Evolutionary conservation across 208 protist genomes (phyloP), one percentile per base, ranked within the genome.

Genomic region (Spongospora subterranea): DNA sequence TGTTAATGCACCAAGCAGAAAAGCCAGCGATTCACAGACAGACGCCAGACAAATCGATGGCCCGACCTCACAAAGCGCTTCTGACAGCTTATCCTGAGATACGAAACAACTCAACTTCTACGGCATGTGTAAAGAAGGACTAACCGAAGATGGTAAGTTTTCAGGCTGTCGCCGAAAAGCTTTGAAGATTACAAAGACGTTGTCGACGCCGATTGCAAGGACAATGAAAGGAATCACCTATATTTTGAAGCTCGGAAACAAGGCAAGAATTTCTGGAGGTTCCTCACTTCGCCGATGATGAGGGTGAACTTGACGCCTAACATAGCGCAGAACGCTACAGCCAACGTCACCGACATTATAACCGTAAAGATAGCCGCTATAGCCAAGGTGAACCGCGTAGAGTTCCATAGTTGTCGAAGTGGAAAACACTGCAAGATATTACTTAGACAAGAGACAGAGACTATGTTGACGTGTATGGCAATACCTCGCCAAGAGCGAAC

Each of bases 271-370:
- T 24, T 29, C 50, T 6, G 6, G 6, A 60, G 50, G 24, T 60
- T 60, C n/a, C n/a, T n/a, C n/a, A 60, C 50, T 13, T 82, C 71
- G 71, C 71, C n/a, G n/a, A 82, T 82, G 71, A 82, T 82, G 71
- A 82, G 71, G 13, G 71, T 82, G 17, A 82, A 40, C 35, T 82
- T 43, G 71, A 82, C n/a, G 6, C 71, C 71, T 20, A 13, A 6
- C 13, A 82, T 39, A 6, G 71, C 71, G 71, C 71, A 82, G 35
- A 82, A 6, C 35, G 35, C 40, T 6, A 6, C 6, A 43, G 71
- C 71, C 13, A n/a, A 6, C 6, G 35, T n/a, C 13, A 82, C 40
- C 6, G 71, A 82, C 71, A 82, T 35, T 20, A 82, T 35, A 6
- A 82, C 71, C 6, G 35, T n/a, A 43, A 13, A 35, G 6, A 82